Base-by-base conservation (phyloP, 2,329 filamentous ascomycete species). In the Apiospora malaysiana region DNA sequence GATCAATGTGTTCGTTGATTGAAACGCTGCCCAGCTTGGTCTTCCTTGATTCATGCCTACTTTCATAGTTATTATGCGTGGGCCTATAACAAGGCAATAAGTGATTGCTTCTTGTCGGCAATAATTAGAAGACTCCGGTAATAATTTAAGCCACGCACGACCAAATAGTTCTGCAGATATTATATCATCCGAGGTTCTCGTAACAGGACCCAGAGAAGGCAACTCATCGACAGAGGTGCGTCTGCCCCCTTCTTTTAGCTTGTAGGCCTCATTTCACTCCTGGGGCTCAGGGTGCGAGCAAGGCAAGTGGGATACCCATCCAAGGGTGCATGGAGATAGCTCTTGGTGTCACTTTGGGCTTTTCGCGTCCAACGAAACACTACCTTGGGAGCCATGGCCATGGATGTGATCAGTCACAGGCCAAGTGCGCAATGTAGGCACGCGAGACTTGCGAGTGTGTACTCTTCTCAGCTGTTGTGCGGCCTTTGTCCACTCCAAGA, bases 391-490 rank as follows among this genome's bases (percentile, higher is more conserved):
- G 21, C 51, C 16, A 59, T 2, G 16, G 16, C 16, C 9, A 59
- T 59, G 51, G 25, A 59, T 59, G 51, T 59, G 51, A 59, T 59
- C 37, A 59, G 27, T 59, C 51, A 59, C 27, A 32, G 51, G 51
- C 27, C 51, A 59, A 32, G 27, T 32, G 47, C 25, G 47, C 10
- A 51, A 27, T 46, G 45, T 46, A n/a, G 47, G n/a, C n/a, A 25
- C 25, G 47, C 47, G 16, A 59, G 51, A 59, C 27, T 16, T 9
- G 51, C 27, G 25, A 59, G 16, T 59, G 16, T 59, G 51, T 25
- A 16, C 51, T 37, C 27, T 14, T 59, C 27, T 59, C 27, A n/a
- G 32, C 27, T 59, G 51, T 18, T 59, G 51, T 59, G 27, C 51
- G 51, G 27, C 51, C 27, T 21, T 59, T 18, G 51, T 59, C 51